Conservation (phyloP, 352 stramenopile species). For the Phytophthora europaea region DNA sequence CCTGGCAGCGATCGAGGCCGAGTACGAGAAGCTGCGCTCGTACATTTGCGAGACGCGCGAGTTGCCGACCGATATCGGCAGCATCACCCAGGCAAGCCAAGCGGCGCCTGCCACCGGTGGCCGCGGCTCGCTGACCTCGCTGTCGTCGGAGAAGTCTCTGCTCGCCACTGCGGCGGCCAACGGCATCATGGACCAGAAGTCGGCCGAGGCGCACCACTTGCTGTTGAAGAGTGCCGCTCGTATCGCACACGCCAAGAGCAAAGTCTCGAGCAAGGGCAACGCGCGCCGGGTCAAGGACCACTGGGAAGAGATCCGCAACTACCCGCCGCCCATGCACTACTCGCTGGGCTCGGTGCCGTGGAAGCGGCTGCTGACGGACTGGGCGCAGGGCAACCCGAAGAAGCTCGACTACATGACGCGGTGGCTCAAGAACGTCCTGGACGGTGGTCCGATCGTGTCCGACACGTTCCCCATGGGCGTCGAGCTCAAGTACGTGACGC, state of each 20-base stretch:
- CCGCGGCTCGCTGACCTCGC: conserved; percentile 41
- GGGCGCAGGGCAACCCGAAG: conserved; percentile 90
- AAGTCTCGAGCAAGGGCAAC: conserved; percentile 80
- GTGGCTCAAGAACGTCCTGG: conserved; percentile 91
- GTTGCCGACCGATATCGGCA: conserved; percentile 73
- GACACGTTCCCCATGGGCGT: conserved; percentile 90
- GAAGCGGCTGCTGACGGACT: conserved; percentile 89
- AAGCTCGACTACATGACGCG: conserved; percentile 93
- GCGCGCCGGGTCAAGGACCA: conserved; percentile 88
- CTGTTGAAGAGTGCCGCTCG: conserved; percentile 77
- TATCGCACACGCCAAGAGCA: conserved; percentile 73
- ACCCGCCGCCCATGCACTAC: conserved; percentile 85
- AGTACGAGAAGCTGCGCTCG: conserved; percentile 86
- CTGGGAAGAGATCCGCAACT: conserved; percentile 92
- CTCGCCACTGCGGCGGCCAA: conserved; percentile 44
- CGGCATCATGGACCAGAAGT: conserved; percentile 63
- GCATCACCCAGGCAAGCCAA: conserved; percentile 43
- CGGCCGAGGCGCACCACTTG: conserved; percentile 70
- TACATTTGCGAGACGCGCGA: conserved; percentile 87
- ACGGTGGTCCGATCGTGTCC: conserved; percentile 87
- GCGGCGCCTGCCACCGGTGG: conserved; percentile 16
- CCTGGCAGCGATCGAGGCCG: conserved; percentile 76
- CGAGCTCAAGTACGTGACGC: conserved; percentile 91
- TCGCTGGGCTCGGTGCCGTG: conserved; percentile 84
- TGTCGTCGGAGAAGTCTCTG: conserved; percentile 55